Conservation (phyloP, 306 rosid species). For the Pachyrhizus erosus region DNA sequence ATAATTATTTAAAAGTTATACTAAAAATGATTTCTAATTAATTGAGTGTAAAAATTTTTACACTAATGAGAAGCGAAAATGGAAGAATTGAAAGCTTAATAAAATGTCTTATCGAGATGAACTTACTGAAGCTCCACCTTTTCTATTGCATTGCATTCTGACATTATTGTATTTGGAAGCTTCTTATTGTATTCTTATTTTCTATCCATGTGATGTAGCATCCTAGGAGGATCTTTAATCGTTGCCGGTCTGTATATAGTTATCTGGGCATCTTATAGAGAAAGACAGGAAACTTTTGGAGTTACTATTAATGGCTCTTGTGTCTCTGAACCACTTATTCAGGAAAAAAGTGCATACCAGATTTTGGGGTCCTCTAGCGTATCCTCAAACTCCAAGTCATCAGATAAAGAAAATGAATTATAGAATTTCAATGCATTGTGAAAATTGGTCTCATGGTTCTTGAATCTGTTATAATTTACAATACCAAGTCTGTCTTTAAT, state of each 20-base stretch:
- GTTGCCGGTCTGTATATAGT: conserved; percentile 79
- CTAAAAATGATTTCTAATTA: too few relatives aligned
- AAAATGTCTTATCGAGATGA: neutral
- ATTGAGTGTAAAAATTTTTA: too few relatives aligned
- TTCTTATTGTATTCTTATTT: neutral
- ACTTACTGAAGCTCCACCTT: neutral
- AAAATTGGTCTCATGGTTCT: conserved; percentile 8
- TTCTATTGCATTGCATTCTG: too few relatives aligned
- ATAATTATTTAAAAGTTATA: too few relatives aligned
- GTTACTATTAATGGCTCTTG: conserved; percentile 46
- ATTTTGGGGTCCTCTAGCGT: conserved; percentile 28
- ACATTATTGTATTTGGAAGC: too few relatives aligned
- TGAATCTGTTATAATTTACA: neutral
- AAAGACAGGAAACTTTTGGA: conserved; percentile 54
- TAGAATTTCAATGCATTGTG: conserved; percentile 7
- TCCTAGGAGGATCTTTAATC: conserved; percentile 81
- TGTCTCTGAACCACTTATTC: conserved; percentile 70
- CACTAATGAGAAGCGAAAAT: too few relatives aligned
- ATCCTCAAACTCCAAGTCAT: conserved; percentile 45
- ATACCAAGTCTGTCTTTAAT: neutral
- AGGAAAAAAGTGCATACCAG: conserved; percentile 44
- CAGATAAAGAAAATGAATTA: conserved; percentile 52
- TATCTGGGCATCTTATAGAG: conserved; percentile 82
- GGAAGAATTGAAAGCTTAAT: too few relatives aligned
- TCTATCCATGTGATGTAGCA: conserved; percentile 56